phyloP scores from a whole-genome alignment of 306 rosid species.

The Cotoneaster glaucophyllus region DNA sequence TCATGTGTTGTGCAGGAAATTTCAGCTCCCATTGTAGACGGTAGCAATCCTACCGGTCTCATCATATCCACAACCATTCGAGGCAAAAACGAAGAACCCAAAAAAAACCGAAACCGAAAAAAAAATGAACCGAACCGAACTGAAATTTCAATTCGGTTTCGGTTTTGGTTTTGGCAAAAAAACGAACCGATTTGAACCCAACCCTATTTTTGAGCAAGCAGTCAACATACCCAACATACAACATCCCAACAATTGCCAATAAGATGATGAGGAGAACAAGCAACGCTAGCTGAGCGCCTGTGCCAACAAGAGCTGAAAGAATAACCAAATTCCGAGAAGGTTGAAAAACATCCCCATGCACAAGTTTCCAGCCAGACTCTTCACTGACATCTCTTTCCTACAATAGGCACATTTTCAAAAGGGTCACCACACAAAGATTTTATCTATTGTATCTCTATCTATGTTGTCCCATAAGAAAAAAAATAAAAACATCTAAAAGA shows the following conservation, averaged over 20 bases:
- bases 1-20: slow-evolving; percentile 54
- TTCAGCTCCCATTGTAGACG: slow-evolving; percentile 65
- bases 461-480: not conserved
- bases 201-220: slow-evolving; percentile 1
- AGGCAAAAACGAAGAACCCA: slow-evolving; percentile 87
- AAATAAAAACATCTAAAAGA: not conserved
- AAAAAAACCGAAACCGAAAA: no score
- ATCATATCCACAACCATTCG: slow-evolving; percentile 92
- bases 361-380: slow-evolving; percentile 99
- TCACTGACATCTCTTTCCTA: slow-evolving; percentile 99
- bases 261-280: slow-evolving; percentile 95
- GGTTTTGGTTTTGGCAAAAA: no score
- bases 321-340: slow-evolving; percentile 76
- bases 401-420: slow-evolving; percentile 13
- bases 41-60: slow-evolving; percentile 78
- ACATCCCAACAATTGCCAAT: slow-evolving; percentile 95
- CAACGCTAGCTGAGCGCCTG: slow-evolving; percentile 95
- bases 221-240: slow-evolving; percentile 76
- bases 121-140: no score
- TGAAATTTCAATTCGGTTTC: no score
- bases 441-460: not conserved
- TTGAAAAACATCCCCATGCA: slow-evolving; percentile 98
- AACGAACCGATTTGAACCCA: no score
- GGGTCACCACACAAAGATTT: slow-evolving; percentile 8
- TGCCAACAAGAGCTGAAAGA: slow-evolving; percentile 96